Percentiles rank a stretch among this genome's conserved stretches.
Evolutionary conservation across 345 rosid genomes (phyloP).

Genomic region (Ceriops decandra): DNA sequence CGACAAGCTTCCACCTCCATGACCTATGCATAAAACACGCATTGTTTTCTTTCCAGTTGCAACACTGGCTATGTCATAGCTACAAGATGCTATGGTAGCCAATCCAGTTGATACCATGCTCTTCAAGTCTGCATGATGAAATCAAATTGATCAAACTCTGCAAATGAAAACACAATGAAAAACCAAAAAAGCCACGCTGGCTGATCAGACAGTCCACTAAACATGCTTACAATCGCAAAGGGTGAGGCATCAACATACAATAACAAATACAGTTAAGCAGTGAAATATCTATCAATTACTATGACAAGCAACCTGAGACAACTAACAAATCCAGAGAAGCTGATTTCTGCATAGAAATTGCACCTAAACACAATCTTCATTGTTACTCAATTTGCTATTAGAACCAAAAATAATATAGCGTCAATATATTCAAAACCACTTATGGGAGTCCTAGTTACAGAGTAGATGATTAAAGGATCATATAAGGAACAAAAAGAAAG

Average conservation of each 20-base stretch:
- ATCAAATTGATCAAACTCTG: background rate
- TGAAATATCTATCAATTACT: background rate
- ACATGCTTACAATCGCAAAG: too few species aligned
- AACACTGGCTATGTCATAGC: conserved; percentile 50
- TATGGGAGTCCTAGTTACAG: too few species aligned
- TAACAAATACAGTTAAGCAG: background rate
- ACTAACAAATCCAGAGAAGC: background rate
- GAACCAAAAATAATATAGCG: too few species aligned
- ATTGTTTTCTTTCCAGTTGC: conserved; percentile 50
- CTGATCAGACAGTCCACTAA: too few species aligned
- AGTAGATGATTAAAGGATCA: background rate
- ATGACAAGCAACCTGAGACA: background rate
- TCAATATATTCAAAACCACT: too few species aligned
- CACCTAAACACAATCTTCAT: too few species aligned
- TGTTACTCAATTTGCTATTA: too few species aligned
- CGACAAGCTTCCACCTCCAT: conserved; percentile 92
- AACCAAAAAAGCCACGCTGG: background rate
- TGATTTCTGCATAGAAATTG: background rate
- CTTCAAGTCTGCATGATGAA: conserved; percentile 56
- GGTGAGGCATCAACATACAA: too few species aligned
- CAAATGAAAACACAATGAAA: background rate
- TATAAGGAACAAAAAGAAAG: background rate
- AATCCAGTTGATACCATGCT: conserved; percentile 86
- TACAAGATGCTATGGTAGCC: conserved; percentile 56
- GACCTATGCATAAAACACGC: conserved; percentile 80